Base-by-base conservation (phyloP, 2,329 filamentous ascomycete species). In the Pestalotiopsis sp. region DNA sequence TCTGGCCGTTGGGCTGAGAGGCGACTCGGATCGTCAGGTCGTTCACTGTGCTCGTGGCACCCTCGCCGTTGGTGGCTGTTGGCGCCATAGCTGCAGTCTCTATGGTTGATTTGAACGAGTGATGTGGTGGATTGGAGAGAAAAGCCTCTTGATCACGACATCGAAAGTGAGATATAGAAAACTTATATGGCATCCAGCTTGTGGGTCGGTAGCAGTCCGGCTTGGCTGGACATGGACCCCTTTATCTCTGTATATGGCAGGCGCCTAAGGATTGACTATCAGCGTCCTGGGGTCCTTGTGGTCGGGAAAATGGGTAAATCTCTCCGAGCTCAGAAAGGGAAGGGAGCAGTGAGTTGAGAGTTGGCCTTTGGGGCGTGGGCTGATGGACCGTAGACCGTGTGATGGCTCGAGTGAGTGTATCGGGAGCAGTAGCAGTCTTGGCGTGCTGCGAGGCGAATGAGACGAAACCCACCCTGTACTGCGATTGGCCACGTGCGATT, bases 301-400 rank as follows among this genome's bases (percentile, higher is more conserved):
- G 72, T 73, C 75, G 74, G 76, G 67, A 69, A 70, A 74, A 52
- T 68, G 73, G 75, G 76, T 72, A 72, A 67, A 75, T 76, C 75
- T 73, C 75, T 76, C 76, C 75, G 73, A 72, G 72, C 73, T 74
- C 39, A 76, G 75, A 74, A 73, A 74, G 45, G 75, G 75, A 78
- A 67, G 65, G 52, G 65, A 39, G 27, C 52, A 56, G 64, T 65
- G 62, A 23, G 31, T 36, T 36, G 31, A 36, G 31, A 7, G 31
- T 9, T 9, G 31, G 31, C 6, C 41, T 49, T 52, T 52, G 45
- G 39, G 39, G 23, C 31, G 20, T 45, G 23, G 17, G 27, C 67
- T 72, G 68, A 74, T 77, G 75, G 57, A 72, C 72, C 70, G 73
- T 69, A 25, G 31, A 58, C 23, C 49, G 31, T 59, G 56, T 59